Evolutionary conservation across 2,329 filamentous ascomycete genomes (phyloP), one percentile per base, ranked within the genome.

Genomic region (Biscogniauxia sp.): DNA sequence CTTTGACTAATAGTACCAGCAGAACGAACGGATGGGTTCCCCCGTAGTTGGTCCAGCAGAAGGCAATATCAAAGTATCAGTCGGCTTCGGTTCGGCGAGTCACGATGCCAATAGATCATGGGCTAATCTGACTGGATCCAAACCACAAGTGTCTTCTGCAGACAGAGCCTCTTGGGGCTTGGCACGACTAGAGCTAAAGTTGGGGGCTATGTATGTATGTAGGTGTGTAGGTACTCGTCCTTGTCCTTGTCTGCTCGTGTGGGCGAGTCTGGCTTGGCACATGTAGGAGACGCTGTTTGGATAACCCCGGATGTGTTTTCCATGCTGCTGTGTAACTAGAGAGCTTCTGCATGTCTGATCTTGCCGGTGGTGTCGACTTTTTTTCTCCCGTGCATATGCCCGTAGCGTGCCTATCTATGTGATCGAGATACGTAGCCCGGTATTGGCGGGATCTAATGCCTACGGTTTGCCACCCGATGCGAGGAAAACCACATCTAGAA

Each of bases 91-190:
- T 45, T 45, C 37, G 37, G 37, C 37, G 37, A 45, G 37, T 45
- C 37, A 45, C n/a, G 37, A 13, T n/a, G 17, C 37, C n/a, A 61
- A 59, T 59, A 23, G 54, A 55, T 70, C 67, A 68, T 70, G 61
- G 70, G 70, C 59, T 45, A 60, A 69, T 63, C 69, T 69, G 69
- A 72, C 69, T 69, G 69, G 69, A 52, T 63, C 69, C 58, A 26
- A 56, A 61, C 63, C 64, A 63, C 64, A 53, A 63, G 58, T 53
- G 53, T 62, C 51, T 13, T 32, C 11, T 57, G 52, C 58, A 62
- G 15, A 32, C 54, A 56, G 54, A 56, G 54, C 54, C 54, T 56
- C 54, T 56, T 51, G n/a, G 13, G 54, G 28, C 54, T 56, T 56
- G 54, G 54, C 45, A 37, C 20, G n/a, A n/a, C 32, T 26, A 15